Evolutionary conservation across 2,329 filamentous ascomycete genomes (phyloP), one percentile per base, ranked within the genome.

Genomic region (Alternaria atra): DNA sequence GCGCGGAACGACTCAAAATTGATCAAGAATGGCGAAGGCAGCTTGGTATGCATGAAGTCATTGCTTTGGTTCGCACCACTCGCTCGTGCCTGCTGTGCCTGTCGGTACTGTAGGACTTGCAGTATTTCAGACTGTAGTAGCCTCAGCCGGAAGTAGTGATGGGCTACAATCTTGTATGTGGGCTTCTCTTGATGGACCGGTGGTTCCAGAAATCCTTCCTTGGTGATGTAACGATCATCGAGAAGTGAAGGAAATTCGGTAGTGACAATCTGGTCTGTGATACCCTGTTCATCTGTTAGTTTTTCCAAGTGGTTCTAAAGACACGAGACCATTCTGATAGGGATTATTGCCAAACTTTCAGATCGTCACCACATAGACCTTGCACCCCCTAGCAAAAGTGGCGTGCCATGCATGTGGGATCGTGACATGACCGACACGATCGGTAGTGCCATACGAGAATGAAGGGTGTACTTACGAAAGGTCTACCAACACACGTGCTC

Each of bases 261-360:
- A 13, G 94, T 98, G 71, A 98, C 92, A 65, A 97, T 92, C 76
- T 97, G 92, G 80, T 98, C 95, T n/a, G 91, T 94, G 65, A 98
- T 93, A 30, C 94, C 70, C 70, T 72, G 25, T 10, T 4, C 13
- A 34, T 2, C 20, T 52, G 58, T 71, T 55, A 70, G 69, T 23
- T 25, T 48, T n/a, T 34, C 25, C 30, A 8, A 23, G 32, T 2
- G 17, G 3, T 25, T 20, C 34, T 52, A 23, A 12, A 35, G 12
- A 15, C 20, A 51, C 10, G 20, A 35, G 29, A 48, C 29, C n/a
- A 44, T 29, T 23, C n/a, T 10, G 23, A 5, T 9, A 29, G 15
- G 20, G 10, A 10, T 44, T 13, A 23, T 23, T 44, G 23, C 27
- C 23, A 17, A 27, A 15, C 40, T 9, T 27, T 2, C 40, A 20